A percentile compares a stretch with the other conserved stretches of the same genome.
Evolutionary conservation across 176 grass and related monocot species (phyloP).

Genomic region (Guadua angustifolia): DNA sequence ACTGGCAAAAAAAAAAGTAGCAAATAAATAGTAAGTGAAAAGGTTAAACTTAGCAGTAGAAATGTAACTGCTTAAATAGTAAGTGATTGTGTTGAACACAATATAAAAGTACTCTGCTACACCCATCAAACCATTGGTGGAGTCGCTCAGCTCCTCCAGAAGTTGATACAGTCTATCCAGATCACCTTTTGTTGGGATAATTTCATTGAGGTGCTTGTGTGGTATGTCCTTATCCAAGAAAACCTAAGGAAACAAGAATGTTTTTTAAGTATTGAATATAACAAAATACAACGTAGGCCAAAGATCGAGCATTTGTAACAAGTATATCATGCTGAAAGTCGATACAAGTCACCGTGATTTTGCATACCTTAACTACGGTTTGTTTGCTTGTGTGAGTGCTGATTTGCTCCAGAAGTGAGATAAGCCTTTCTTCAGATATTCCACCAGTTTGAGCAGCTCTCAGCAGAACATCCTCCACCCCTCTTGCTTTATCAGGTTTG

Average conservation of each 20-base stretch:
- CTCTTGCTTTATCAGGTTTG: slow-evolving; percentile 97
- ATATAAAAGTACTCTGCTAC: slow-evolving; percentile 73
- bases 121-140: slow-evolving; percentile 78
- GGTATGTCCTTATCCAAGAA: slow-evolving; percentile 66
- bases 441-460: slow-evolving; percentile 88
- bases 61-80: slow-evolving; percentile 24
- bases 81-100: slow-evolving; percentile 67
- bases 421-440: slow-evolving; percentile 87
- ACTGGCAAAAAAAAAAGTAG: slow-evolving; percentile 51
- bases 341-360: too few species aligned
- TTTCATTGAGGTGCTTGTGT: slow-evolving; percentile 56
- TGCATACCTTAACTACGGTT: slow-evolving; percentile 84
- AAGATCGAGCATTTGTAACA: too few species aligned
- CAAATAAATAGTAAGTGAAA: slow-evolving; percentile 39
- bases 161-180: slow-evolving; percentile 69
- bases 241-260: slow-evolving; percentile 62
- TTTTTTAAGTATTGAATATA: slow-evolving; percentile 23
- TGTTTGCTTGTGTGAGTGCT: slow-evolving; percentile 78
- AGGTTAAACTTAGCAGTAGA: slow-evolving; percentile 47
- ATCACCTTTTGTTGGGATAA: slow-evolving; percentile 75
- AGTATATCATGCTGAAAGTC: too few species aligned
- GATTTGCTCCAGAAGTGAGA: slow-evolving; percentile 80
- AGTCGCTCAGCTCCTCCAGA: slow-evolving; percentile 68
- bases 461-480: slow-evolving; percentile 89
- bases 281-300: not conserved